These are phyloP conservation scores for Camelina laxa DNA, from an alignment of 345 rosid genomes.

Conservation along the genomic window DNA sequence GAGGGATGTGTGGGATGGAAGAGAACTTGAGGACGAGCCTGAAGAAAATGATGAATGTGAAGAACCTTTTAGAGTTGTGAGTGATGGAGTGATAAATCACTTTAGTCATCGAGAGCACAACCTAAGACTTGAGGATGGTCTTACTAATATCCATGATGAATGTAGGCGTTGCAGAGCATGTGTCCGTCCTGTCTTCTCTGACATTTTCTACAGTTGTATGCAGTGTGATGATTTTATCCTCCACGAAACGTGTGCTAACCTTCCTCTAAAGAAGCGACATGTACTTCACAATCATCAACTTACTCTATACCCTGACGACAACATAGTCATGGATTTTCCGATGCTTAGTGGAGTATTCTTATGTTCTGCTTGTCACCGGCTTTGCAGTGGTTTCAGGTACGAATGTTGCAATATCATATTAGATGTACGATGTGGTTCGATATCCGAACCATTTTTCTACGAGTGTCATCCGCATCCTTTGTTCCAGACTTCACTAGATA, in stretches of 20 bases:
- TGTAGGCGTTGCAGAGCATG: slow-evolving; percentile 19
- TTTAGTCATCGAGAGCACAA: slow-evolving; percentile 28
- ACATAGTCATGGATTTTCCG: neutral
- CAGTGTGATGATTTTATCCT: slow-evolving; percentile 27
- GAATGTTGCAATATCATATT: neutral
- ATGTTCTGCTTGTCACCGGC: slow-evolving; percentile 8
- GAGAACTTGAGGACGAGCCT: slow-evolving; percentile 1
- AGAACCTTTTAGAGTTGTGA: neutral
- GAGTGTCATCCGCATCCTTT: slow-evolving; percentile 24
- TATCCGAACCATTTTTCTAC: slow-evolving; percentile 17
- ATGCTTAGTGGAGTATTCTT: slow-evolving; percentile 14
- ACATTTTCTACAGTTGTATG: slow-evolving; percentile 19
- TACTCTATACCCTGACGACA: neutral
- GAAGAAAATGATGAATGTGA: slow-evolving; percentile 13
- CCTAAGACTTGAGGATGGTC: slow-evolving; percentile 1
- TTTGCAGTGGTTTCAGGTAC: slow-evolving; percentile 21
- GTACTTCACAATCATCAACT: slow-evolving; percentile 8
- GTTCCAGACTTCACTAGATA: neutral
- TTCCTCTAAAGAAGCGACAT: slow-evolving; percentile 28
- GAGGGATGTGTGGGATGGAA: slow-evolving; percentile 26
- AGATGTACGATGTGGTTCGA: neutral
- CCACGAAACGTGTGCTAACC: slow-evolving; percentile 34
- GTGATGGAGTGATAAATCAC: slow-evolving; percentile 23
- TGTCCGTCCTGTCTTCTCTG: slow-evolving; percentile 3
- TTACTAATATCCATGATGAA: neutral